phyloP scores from a whole-genome alignment of 148 eudicot genomes.

The Simmondsia chinensis region DNA sequence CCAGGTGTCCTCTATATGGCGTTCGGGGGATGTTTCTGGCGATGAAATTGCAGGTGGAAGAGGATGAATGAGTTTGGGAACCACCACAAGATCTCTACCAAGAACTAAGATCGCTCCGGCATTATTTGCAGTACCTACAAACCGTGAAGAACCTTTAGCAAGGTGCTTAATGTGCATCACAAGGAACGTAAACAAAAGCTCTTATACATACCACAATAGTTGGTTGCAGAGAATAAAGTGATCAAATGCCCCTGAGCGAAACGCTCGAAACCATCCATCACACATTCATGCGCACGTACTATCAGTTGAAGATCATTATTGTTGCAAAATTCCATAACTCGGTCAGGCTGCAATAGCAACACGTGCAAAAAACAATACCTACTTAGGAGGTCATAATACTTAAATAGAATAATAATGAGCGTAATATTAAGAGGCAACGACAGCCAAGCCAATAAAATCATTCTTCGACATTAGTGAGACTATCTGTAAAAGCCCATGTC shows the following conservation, averaged over 20 bases:
- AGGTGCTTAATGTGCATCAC: constrained; percentile 1
- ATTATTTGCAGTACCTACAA: constrained; percentile 89
- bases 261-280: constrained; percentile 99
- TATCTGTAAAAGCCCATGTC: no score
- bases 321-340: constrained; percentile 97
- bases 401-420: no score
- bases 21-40: constrained; percentile 92
- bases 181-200: not conserved
- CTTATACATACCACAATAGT: constrained; percentile 74
- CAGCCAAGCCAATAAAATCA: no score
- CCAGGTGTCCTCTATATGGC: constrained; percentile 93
- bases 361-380: constrained; percentile 1
- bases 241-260: constrained; percentile 98
- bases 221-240: constrained; percentile 95
- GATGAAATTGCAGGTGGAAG: constrained; percentile 90
- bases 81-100: constrained; percentile 99
- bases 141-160: constrained; percentile 5
- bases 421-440: no score
- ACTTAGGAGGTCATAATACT: no score
- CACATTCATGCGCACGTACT: constrained; percentile 98
- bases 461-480: no score
- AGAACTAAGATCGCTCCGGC: constrained; percentile 95
- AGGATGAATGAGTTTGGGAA: constrained; percentile 98
- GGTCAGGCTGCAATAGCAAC: constrained; percentile 73
- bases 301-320: constrained; percentile 95